Conservation (phyloP, 2,329 filamentous ascomycete genomes). For the Helotiales sp. region DNA sequence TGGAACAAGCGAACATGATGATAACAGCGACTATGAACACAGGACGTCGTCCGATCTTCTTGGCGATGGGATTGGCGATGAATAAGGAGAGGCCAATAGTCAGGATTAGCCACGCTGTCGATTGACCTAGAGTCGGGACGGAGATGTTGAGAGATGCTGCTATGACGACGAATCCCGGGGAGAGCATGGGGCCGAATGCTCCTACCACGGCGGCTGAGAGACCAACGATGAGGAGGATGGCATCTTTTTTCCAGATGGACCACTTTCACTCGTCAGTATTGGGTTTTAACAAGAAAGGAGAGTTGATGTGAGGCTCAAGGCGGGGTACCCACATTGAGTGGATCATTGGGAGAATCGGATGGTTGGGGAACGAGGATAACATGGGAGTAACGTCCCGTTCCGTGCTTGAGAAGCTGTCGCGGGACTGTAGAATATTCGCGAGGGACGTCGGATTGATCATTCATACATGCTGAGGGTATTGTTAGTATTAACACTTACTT, state of each 20-base stretch:
- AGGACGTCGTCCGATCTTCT: constrained; percentile 50
- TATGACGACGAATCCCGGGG: constrained; percentile 49
- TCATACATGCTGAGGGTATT: constrained; percentile 41
- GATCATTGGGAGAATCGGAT: constrained; percentile 49
- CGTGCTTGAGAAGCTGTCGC: constrained; percentile 35
- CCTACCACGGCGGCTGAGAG: constrained; percentile 49
- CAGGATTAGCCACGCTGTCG: constrained; percentile 50
- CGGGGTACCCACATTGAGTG: constrained; percentile 42
- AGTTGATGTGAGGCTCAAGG: neutral
- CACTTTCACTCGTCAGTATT: constrained; percentile 31
- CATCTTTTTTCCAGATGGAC: constrained; percentile 47
- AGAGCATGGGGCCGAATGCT: constrained; percentile 52
- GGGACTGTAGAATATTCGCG: constrained; percentile 45
- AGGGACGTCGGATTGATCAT: constrained; percentile 47
- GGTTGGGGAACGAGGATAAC: constrained; percentile 42
- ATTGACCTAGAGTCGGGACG: constrained; percentile 44
- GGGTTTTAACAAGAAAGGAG: too few relatives aligned
- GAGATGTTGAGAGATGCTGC: constrained; percentile 44
- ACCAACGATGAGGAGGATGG: constrained; percentile 45
- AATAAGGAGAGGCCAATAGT: constrained; percentile 49
- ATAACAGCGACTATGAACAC: constrained; percentile 48
- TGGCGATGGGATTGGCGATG: constrained; percentile 51
- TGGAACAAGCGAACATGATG: constrained; percentile 47
- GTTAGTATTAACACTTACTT: neutral
- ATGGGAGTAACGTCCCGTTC: constrained; percentile 22